A percentile compares a stretch with the other conserved stretches of the same genome.
These are phyloP conservation scores for Trichosporon sp. DNA, from an alignment of 1,284 basidiomycete genomes.

Conservation along the genomic window DNA sequence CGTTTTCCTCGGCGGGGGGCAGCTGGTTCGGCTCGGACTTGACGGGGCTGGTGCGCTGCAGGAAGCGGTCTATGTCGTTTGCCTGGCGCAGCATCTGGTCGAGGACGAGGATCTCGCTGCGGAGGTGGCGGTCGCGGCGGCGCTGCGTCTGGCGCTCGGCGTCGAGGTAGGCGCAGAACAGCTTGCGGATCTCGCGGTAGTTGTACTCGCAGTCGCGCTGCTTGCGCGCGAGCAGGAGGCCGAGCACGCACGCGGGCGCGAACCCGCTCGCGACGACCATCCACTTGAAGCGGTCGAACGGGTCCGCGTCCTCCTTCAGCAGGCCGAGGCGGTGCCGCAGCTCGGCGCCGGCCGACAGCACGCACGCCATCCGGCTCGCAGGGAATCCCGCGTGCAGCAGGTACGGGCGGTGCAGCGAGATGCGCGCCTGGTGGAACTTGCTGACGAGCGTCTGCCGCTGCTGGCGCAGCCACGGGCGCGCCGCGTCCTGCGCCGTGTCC, in stretches of 20 bases:
- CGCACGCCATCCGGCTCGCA: conserved; percentile 23
- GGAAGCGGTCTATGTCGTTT: conserved; percentile 12
- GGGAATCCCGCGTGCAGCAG: conserved; percentile 23
- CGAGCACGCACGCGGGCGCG: conserved; percentile 28
- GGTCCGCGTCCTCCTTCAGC: conserved; percentile 21
- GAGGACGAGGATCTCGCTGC: conserved; percentile 19
- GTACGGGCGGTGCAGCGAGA: conserved; percentile 35
- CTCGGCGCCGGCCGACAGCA: conserved; percentile 26
- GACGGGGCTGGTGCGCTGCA: neutral
- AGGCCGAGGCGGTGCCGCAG: conserved; percentile 24
- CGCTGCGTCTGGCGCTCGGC: conserved; percentile 13
- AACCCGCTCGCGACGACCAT: conserved; percentile 35
- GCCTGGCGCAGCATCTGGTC: conserved; percentile 23
- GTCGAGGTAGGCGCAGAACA: conserved; percentile 13
- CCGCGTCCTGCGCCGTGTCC: conserved; percentile 23
- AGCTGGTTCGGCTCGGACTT: neutral
- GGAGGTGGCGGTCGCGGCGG: conserved; percentile 9
- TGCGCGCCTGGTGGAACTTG: conserved; percentile 33
- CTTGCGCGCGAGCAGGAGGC: conserved; percentile 25
- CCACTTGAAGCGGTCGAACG: conserved; percentile 38
- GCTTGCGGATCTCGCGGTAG: conserved; percentile 17
- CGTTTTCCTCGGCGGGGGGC: neutral
- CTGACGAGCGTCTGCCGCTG: conserved; percentile 33
- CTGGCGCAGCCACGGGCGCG: conserved; percentile 24
- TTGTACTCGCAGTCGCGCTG: conserved; percentile 16